These are phyloP conservation scores for Mucor lusitanicus DNA, from an alignment of 371 early-diverging fungal species.

Conservation along the genomic window DNA sequence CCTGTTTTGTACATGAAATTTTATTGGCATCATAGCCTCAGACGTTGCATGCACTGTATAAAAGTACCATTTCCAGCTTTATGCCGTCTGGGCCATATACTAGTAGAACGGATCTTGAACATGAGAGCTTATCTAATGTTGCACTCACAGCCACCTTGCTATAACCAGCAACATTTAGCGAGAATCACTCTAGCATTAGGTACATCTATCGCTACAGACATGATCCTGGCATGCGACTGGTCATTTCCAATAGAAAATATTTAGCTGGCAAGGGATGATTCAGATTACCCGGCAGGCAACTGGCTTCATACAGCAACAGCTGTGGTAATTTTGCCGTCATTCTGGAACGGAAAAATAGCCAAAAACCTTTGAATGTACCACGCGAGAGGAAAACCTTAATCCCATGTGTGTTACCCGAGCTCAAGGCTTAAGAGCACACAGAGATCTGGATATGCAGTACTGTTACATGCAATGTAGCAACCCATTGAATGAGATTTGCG, in stretches of 20 bases:
- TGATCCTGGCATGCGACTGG: too few species aligned
- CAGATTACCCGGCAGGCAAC: not conserved
- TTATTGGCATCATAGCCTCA: too few species aligned
- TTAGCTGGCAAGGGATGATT: not conserved
- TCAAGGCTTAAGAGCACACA: not conserved
- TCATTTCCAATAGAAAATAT: too few species aligned
- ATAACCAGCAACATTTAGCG: too few species aligned
- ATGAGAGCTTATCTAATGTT: too few species aligned
- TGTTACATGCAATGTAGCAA: not conserved
- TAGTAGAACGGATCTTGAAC: too few species aligned
- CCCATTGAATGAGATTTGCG: not conserved
- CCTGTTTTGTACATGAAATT: too few species aligned
- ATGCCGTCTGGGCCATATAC: too few species aligned
- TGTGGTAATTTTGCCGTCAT: not conserved
- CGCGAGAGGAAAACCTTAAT: not conserved
- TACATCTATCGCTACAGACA: too few species aligned
- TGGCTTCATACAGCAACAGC: too few species aligned
- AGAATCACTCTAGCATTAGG: too few species aligned
- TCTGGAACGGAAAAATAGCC: not conserved
- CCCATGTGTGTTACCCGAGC: not conserved
- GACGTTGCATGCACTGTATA: not conserved
- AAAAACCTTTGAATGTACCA: not conserved
- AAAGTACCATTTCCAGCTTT: not conserved
- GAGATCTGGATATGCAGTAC: not conserved
- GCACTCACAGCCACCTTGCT: too few species aligned